These are phyloP conservation scores for Trichoderma virens DNA, from an alignment of 495 filamentous ascomycete species.

Conservation along the genomic window DNA sequence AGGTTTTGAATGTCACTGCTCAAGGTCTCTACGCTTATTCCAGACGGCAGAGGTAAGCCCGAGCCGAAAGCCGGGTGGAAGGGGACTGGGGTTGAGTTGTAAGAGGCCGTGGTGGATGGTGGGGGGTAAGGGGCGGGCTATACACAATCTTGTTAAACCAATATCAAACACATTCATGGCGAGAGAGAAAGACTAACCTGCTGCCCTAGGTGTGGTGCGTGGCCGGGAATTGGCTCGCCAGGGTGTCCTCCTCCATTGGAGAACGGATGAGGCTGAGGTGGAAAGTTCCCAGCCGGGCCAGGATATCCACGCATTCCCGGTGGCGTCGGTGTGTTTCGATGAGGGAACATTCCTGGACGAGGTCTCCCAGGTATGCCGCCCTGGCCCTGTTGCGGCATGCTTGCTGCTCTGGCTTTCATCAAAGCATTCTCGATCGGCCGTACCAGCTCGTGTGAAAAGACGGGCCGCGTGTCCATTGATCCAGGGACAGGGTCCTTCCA, in stretches of 20 bases:
- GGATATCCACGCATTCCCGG: slow-evolving; percentile 23
- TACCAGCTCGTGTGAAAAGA: slow-evolving; percentile 79
- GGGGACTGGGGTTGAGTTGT: slow-evolving; percentile 1
- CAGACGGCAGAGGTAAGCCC: slow-evolving; percentile 39
- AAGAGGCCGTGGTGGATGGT: background rate
- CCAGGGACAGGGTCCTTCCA: slow-evolving; percentile 97
- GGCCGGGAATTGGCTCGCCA: background rate
- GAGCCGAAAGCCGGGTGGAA: slow-evolving; percentile 13
- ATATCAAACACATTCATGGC: too few relatives aligned
- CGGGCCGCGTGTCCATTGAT: slow-evolving; percentile 76
- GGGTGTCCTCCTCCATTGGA: slow-evolving; percentile 8
- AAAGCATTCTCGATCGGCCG: slow-evolving; percentile 88
- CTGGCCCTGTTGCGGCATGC: slow-evolving; percentile 56
- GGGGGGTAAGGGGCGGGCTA: slow-evolving; percentile 10
- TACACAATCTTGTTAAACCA: background rate
- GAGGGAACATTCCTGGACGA: slow-evolving; percentile 46
- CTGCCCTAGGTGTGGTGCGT: background rate
- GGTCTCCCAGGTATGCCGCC: slow-evolving; percentile 41
- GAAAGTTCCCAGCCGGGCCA: background rate
- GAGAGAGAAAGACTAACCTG: background rate
- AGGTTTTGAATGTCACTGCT: slow-evolving; percentile 74
- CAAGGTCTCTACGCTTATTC: slow-evolving; percentile 60
- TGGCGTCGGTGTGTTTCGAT: slow-evolving; percentile 63
- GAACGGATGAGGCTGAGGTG: background rate
- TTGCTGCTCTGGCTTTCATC: slow-evolving; percentile 75